Evolutionary conservation across 371 early-diverging fungal species (phyloP).

Genomic region (Mortierella sp.): DNA sequence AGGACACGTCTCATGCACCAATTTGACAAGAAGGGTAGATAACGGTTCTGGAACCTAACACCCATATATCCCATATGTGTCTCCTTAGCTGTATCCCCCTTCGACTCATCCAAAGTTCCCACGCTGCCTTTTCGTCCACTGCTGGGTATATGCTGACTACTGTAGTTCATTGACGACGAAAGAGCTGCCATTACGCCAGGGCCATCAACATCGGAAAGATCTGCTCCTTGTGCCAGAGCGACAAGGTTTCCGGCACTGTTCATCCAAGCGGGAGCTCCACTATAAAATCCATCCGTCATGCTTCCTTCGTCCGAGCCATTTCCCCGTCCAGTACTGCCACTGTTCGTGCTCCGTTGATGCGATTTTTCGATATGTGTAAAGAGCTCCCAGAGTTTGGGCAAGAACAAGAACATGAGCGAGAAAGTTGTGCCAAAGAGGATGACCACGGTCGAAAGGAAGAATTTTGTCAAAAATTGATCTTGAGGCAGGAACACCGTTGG

Average conservation of each 20-base stretch:
- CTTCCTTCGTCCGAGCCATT: constrained; percentile 17
- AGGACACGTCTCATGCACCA: constrained; percentile 72
- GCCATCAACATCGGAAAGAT: neutral
- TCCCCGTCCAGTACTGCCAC: neutral
- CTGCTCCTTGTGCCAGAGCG: constrained; percentile 3
- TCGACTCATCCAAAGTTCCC: constrained; percentile 41
- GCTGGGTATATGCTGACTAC: neutral
- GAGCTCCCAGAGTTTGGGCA: constrained; percentile 62
- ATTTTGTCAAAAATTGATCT: constrained; percentile 66
- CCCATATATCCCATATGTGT: constrained; percentile 69
- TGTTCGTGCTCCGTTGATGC: constrained; percentile 25
- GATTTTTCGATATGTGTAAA: constrained; percentile 32
- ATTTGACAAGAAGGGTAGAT: constrained; percentile 63
- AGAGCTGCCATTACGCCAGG: neutral
- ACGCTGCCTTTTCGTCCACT: constrained; percentile 42
- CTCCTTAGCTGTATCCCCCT: constrained; percentile 52
- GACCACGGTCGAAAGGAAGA: constrained; percentile 63
- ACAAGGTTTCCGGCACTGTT: constrained; percentile 24
- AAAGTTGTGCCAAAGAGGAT: constrained; percentile 69
- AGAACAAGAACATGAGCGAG: constrained; percentile 64
- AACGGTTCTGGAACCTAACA: constrained; percentile 63
- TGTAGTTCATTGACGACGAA: constrained; percentile 4
- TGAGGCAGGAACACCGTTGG: constrained; percentile 62
- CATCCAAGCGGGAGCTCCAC: constrained; percentile 22
- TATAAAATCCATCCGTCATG: constrained; percentile 28